Conservation (phyloP, 371 early-diverging fungal genomes). For the Apophysomyces variabilis region DNA sequence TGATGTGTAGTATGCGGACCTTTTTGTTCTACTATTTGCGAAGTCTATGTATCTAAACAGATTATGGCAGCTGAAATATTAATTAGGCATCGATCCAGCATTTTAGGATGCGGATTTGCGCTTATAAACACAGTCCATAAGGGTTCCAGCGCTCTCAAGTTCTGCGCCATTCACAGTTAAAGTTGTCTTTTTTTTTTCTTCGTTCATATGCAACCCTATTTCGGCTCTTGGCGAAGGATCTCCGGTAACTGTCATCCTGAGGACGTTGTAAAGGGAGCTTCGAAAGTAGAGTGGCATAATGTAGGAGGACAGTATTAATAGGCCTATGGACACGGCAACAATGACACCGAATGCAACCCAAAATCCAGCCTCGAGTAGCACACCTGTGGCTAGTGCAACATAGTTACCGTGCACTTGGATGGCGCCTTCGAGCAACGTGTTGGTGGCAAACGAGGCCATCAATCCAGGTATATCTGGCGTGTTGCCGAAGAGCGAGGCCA, state of each 20-base stretch:
- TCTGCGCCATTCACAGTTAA: neutral
- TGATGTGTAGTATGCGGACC: too few species aligned
- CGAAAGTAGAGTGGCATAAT: neutral
- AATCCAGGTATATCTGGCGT: neutral
- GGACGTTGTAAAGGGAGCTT: neutral
- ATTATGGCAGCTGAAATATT: too few species aligned
- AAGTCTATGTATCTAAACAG: too few species aligned
- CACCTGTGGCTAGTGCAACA: neutral
- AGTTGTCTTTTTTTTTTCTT: neutral
- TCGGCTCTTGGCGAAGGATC: neutral
- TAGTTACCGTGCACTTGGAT: neutral
- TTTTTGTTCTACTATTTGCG: too few species aligned
- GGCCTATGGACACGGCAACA: neutral
- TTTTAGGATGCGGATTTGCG: too few species aligned
- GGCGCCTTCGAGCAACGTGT: neutral
- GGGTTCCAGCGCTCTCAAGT: neutral
- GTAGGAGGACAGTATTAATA: neutral
- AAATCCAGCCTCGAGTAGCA: neutral
- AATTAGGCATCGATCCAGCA: too few species aligned
- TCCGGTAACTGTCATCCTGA: neutral
- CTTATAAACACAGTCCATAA: too few species aligned
- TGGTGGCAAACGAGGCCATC: neutral
- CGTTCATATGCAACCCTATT: neutral
- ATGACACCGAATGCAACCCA: neutral
- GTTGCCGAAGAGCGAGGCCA: neutral